Evolutionary conservation across 1,284 basidiomycete species (phyloP).

Genomic region (Paramarasmius palmivorus): DNA sequence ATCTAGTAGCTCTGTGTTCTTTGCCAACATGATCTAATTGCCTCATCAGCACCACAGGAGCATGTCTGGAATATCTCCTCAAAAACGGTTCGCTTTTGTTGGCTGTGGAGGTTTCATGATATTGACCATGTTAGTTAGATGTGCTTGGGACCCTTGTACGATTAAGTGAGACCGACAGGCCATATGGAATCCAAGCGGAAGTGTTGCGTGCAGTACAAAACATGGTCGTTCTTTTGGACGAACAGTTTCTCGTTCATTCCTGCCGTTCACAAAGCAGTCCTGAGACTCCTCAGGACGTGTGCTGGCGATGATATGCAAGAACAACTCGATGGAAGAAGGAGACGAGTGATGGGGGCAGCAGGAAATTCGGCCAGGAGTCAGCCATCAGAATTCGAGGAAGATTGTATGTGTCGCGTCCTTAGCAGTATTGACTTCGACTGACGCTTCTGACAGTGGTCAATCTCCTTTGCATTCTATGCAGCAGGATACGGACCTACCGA

Average conservation of each 20-base stretch:
- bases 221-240: slow-evolving; percentile 86
- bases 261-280: slow-evolving; percentile 85
- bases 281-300: slow-evolving; percentile 84
- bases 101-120: neutral
- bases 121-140: slow-evolving; percentile 47
- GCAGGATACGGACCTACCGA: slow-evolving; percentile 85
- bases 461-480: slow-evolving; percentile 87
- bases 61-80: slow-evolving; percentile 88
- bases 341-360: slow-evolving; percentile 80
- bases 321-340: slow-evolving; percentile 69
- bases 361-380: slow-evolving; percentile 64
- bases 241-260: slow-evolving; percentile 91
- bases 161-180: slow-evolving; percentile 81
- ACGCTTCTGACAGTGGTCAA: slow-evolving; percentile 68
- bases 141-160: slow-evolving; percentile 83
- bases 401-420: slow-evolving; percentile 56
- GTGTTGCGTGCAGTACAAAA: slow-evolving; percentile 84
- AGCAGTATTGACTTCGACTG: slow-evolving; percentile 8
- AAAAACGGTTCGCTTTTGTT: slow-evolving; percentile 67
- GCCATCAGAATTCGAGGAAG: slow-evolving; percentile 84
- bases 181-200: slow-evolving; percentile 83
- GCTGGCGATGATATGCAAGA: slow-evolving; percentile 90
- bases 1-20: slow-evolving; percentile 34
- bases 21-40: slow-evolving; percentile 4
- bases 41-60: slow-evolving; percentile 70